Evolutionary conservation across 805 yeast species (phyloP), one percentile per base, ranked within the genome.

Genomic region (Sporopachydermia quercuum): DNA sequence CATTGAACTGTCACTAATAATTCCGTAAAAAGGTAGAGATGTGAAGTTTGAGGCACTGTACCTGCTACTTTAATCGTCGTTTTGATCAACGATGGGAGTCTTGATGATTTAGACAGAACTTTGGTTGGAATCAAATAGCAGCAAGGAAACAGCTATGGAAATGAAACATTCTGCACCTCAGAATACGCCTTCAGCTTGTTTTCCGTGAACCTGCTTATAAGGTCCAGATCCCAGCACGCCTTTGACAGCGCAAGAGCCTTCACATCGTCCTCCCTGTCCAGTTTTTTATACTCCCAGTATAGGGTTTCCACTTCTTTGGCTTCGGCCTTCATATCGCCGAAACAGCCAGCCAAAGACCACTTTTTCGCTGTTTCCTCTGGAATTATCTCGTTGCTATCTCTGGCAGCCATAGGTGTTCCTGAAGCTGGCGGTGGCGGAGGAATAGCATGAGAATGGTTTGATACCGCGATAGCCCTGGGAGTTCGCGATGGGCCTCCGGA

Each of bases 171-270:
- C n/a, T n/a, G n/a, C n/a, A n/a, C n/a, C n/a, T n/a, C n/a, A n/a
- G 30, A 8, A 8, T n/a, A 23, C 8, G 30, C 30, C 30, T 23
- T 23, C 30, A 23, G 8, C n/a, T 23, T 23, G n/a, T n/a, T 23
- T n/a, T 23, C 30, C 8, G 8, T 23, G n/a, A 23, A 23, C 30
- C 13, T 23, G n/a, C 30, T 23, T 8, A 23, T 8, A 23, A 23
- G 30, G n/a, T 23, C 30, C 30, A 23, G n/a, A 23, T 23, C 30
- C 30, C 30, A 23, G 30, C n/a, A 23, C 30, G n/a, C 30, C n/a
- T 23, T 23, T 8, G 13, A 8, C n/a, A 23, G 13, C n/a, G 8
- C 30, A 8, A 23, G 13, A 8, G 30, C 30, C n/a, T 23, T 23
- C 30, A n/a, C 30, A 23, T 23, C 30, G n/a, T 23, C 30, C 30